Evolutionary conservation across 2,329 filamentous ascomycete species (phyloP).

Genomic region (Venturia oleaginea): DNA sequence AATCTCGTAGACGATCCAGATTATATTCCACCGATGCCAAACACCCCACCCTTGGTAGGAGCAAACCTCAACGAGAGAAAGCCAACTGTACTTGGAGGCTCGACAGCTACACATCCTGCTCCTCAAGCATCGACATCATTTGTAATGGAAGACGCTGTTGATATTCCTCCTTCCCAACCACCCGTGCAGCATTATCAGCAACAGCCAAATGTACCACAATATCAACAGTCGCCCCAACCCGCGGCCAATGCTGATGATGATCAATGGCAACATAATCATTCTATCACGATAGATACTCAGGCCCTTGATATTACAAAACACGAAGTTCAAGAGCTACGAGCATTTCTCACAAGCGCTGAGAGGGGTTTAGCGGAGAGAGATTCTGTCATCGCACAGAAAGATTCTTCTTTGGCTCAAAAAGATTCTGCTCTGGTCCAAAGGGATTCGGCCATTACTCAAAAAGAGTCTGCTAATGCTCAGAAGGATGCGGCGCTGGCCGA

Average conservation of each 20-base stretch:
- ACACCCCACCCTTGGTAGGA: constrained; percentile 1
- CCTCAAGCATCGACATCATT: constrained; percentile 1
- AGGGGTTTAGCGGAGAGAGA: constrained; percentile 4
- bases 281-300: background rate
- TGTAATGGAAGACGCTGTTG: constrained; percentile 2
- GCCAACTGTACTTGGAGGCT: constrained; percentile 5
- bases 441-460: constrained; percentile 7
- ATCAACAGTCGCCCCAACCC: background rate
- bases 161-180: background rate
- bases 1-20: constrained; percentile 4
- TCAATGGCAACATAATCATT: background rate
- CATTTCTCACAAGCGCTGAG: background rate
- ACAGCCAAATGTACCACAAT: background rate
- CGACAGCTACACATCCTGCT: background rate
- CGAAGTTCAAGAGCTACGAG: background rate
- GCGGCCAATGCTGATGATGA: background rate
- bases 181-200: background rate
- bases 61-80: background rate
- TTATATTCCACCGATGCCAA: constrained; percentile 12
- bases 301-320: background rate
- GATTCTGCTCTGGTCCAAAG: constrained; percentile 7
- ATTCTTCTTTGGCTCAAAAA: constrained; percentile 3
- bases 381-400: constrained; percentile 3
- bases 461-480: constrained; percentile 1
- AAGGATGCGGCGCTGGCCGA: constrained; percentile 1